phyloP scores from a whole-genome alignment of 768 basidiomycete genomes.

The Amylocystis lapponica region DNA sequence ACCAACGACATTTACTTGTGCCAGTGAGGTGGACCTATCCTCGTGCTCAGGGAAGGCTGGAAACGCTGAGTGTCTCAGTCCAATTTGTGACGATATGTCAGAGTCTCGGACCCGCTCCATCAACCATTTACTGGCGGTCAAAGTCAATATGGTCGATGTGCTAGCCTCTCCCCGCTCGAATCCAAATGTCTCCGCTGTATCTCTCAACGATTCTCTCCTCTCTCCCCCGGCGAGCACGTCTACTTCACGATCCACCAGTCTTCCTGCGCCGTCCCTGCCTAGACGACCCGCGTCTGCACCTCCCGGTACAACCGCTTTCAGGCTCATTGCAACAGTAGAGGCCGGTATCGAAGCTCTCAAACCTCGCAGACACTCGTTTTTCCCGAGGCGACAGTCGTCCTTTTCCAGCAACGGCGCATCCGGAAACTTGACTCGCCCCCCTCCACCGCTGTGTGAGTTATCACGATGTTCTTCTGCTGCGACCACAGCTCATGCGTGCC shows the following conservation, averaged over 20 bases:
- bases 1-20: no score
- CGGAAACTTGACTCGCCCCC: background rate
- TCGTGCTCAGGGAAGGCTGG: no score
- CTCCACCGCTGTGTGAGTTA: background rate
- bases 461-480: background rate
- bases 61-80: no score
- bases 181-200: background rate
- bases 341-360: background rate
- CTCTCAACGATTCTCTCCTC: background rate
- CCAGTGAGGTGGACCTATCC: no score
- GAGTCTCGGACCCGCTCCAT: no score
- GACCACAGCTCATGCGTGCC: background rate
- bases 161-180: background rate
- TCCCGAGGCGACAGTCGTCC: background rate
- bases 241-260: background rate
- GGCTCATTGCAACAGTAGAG: background rate
- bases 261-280: background rate
- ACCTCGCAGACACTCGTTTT: background rate
- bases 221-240: background rate
- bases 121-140: no score
- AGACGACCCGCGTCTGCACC: background rate
- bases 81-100: no score
- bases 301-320: background rate
- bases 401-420: no score
- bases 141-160: background rate